phyloP scores from a whole-genome alignment of 768 basidiomycete species.

The Russula dissimulans region DNA sequence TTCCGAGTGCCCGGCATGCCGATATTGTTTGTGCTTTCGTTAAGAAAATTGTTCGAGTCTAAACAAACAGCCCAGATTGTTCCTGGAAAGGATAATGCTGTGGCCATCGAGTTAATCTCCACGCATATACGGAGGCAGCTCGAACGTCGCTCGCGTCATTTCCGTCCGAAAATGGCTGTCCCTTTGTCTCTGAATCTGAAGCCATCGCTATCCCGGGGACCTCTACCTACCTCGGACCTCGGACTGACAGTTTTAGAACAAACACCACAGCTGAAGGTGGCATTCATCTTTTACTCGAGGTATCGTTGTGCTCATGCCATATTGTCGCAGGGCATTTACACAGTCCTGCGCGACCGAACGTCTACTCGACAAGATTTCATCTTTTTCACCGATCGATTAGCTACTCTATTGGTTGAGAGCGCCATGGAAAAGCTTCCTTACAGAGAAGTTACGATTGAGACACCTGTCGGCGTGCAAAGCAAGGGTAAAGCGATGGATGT shows the following conservation, averaged over 20 bases:
- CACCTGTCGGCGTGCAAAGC: constrained; percentile 51
- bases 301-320: neutral
- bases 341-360: constrained; percentile 66
- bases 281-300: constrained; percentile 4
- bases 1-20: constrained; percentile 76
- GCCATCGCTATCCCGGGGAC: constrained; percentile 20
- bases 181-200: constrained; percentile 21
- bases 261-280: constrained; percentile 72
- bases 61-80: constrained; percentile 58
- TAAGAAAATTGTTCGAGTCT: neutral
- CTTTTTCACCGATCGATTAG: constrained; percentile 82
- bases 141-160: constrained; percentile 62
- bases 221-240: constrained; percentile 33
- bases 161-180: constrained; percentile 63
- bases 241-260: constrained; percentile 59
- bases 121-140: constrained; percentile 85
- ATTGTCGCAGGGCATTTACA: constrained; percentile 69
- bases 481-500: constrained; percentile 56
- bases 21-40: constrained; percentile 56
- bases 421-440: constrained; percentile 81
- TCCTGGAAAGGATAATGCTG: constrained; percentile 82
- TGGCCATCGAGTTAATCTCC: constrained; percentile 89
- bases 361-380: constrained; percentile 80
- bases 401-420: constrained; percentile 76
- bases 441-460: constrained; percentile 46